Evolutionary conservation across 805 yeast species (phyloP), one percentile per base, ranked within the genome.

Genomic region (Pichia pseudocactophila): DNA sequence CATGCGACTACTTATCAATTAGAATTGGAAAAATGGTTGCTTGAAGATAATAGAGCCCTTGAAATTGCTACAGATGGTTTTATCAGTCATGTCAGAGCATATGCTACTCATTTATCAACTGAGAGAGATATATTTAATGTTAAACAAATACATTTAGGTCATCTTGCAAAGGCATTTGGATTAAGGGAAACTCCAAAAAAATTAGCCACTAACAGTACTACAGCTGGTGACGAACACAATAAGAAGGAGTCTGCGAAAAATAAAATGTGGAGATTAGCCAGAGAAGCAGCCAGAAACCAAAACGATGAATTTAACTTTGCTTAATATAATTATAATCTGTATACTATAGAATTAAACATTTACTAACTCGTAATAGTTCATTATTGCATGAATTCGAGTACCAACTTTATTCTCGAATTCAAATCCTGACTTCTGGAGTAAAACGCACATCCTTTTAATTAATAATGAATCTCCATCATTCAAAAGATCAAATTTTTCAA

Each of bases 1-100:
- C 86, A 83, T 53, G 98, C 97, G 4, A 94, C 99, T 0, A 86
- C 96, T 2, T 90, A 94, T 90, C 99, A 92, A 58, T 68, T 92
- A 51, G 78, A 82, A 42, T 74, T 88, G 11, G 99, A 92, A 66
- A 70, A 97, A 58, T 82, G 95, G 82, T 68, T 90, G 15, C 63
- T 92, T 38, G 92, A 77, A 50, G 85, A 84, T 53, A 60, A 71
- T 1, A 56, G 62, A 1, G 74, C 77, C 7, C 79, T 78, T 39
- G 78, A 74, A 13, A 57, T 71, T 32, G 97, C 98, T 1, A 74
- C 76, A 5, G 76, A 80, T 55, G 97, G 86, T 3, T 92, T 85
- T 57, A 76, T 82, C 13, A 81, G 95, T 46, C 97, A 90, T 58
- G 70, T 92, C 34, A 75, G 97, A 55, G 98, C 98, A 0, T 92